Evolutionary conservation across 306 rosid species (phyloP).

Genomic region (Cotoneaster glaucophyllus): DNA sequence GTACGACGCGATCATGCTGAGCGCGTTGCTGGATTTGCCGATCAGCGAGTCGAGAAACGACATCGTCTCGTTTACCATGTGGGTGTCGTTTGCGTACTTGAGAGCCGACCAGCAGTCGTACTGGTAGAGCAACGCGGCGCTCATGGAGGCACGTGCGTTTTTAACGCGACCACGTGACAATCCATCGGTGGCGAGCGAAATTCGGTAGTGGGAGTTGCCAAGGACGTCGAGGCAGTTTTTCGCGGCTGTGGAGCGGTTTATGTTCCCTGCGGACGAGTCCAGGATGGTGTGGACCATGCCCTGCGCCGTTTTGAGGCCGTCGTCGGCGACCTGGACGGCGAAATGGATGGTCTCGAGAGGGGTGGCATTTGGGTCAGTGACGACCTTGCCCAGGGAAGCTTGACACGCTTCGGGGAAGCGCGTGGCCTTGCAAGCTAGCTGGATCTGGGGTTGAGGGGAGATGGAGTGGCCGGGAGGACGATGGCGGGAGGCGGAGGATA

Average conservation of each 20-base stretch:
- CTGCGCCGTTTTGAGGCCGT: slow-evolving; percentile 45
- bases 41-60: slow-evolving; percentile 38
- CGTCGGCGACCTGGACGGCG: slow-evolving; percentile 36
- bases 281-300: slow-evolving; percentile 46
- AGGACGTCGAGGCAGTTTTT: slow-evolving; percentile 51
- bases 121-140: slow-evolving; percentile 59
- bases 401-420: slow-evolving; percentile 58
- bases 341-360: slow-evolving; percentile 40
- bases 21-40: slow-evolving; percentile 54
- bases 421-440: slow-evolving; percentile 62
- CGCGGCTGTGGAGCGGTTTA: slow-evolving; percentile 61
- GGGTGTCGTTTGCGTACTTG: slow-evolving; percentile 77
- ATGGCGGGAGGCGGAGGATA: slow-evolving; percentile 38
- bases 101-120: slow-evolving; percentile 77
- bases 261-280: slow-evolving; percentile 26
- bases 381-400: slow-evolving; percentile 29
- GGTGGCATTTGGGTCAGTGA: slow-evolving; percentile 19
- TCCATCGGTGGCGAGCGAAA: slow-evolving; percentile 36
- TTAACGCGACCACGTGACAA: slow-evolving; percentile 32
- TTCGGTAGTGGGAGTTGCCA: slow-evolving; percentile 42
- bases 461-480: background rate
- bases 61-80: slow-evolving; percentile 48
- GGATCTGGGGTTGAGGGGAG: slow-evolving; percentile 14
- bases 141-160: slow-evolving; percentile 69
- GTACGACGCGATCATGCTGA: slow-evolving; percentile 51